phyloP scores from a whole-genome alignment of 495 filamentous ascomycete genomes.

The Tuber microsphaerosporum region DNA sequence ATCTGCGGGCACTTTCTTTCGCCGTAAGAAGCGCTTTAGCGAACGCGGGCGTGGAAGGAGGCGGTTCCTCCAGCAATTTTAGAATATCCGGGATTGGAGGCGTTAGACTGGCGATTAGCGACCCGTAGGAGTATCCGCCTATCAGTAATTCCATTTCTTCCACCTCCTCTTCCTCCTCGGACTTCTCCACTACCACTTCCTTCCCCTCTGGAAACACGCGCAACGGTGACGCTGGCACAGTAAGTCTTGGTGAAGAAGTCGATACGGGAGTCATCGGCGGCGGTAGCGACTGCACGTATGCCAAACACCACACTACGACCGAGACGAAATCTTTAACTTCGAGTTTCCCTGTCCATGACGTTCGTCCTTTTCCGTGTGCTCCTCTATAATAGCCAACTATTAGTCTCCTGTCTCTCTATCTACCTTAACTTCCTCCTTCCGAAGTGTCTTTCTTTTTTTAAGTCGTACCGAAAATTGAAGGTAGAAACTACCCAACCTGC shows the following conservation, averaged over 20 bases:
- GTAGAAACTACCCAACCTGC: slow-evolving; percentile 70
- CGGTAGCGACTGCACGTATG: slow-evolving; percentile 19
- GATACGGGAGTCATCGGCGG: neutral
- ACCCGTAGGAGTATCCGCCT: slow-evolving; percentile 88
- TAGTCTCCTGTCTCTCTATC: neutral
- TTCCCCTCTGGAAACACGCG: neutral
- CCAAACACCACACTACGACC: slow-evolving; percentile 51
- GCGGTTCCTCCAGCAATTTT: slow-evolving; percentile 51
- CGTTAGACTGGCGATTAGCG: slow-evolving; percentile 66
- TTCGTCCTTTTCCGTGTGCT: slow-evolving; percentile 62
- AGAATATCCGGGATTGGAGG: slow-evolving; percentile 57
- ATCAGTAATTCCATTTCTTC: slow-evolving; percentile 49
- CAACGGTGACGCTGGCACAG: neutral
- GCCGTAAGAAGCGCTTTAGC: slow-evolving; percentile 22
- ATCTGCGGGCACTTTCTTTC: slow-evolving; percentile 22
- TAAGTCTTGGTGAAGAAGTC: slow-evolving; percentile 23
- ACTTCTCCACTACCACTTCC: neutral
- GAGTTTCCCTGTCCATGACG: slow-evolving; percentile 75
- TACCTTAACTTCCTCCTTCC: neutral
- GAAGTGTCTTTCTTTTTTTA: neutral
- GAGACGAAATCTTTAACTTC: slow-evolving; percentile 77
- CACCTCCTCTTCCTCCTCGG: neutral
- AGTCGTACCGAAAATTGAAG: slow-evolving; percentile 79
- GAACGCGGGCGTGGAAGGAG: slow-evolving; percentile 48
- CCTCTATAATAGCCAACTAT: slow-evolving; percentile 53